Evolutionary conservation across 1,139 yeast genomes (phyloP), one percentile per base, ranked within the genome.

Genomic region (Saccharomycopsis hybrid): DNA sequence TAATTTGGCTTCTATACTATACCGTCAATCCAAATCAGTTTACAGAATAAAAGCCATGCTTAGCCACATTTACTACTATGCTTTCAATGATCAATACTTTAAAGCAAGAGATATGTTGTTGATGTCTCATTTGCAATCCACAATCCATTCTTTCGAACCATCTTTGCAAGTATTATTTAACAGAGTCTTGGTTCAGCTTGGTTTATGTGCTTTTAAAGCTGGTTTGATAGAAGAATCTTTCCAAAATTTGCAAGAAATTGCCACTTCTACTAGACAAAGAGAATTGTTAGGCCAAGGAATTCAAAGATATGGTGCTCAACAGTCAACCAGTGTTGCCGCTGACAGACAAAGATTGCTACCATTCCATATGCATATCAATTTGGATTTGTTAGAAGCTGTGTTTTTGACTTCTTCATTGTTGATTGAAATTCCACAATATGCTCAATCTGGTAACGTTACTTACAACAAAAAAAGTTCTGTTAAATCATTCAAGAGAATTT

Each of bases 351-450:
- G 90, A 65, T 78, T 89, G 66, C 76, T 92, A 65, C 99, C 99
- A 54, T 94, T 86, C 85, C 98, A 94, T 71, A 90, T 88, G 85
- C 99, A 94, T 71, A 89, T 94, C 67, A 94, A 94, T 69, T 75
- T 90, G 62, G 98, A 94, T 72, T 79, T 94, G 61, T 77, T 94
- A 61, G 98, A 94, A 71, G 85, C 95, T 66, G 96, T 87, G 52
- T 90, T 85, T 73, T 79, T 89, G 75, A 92, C 97, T 9, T 77
- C 90, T 56, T 87, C 96, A 41, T 74, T 94, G 68, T 78, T 94
- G 65, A 79, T 88, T 61, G 98, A 94, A 72, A 84, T 92, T 56
- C 98, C 99, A 45, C 80, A 80, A 61, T 81, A 89, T 77, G 86
- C 87, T 30, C 77, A 85, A 63, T 66, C 73, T 53, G 74, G 72